Evolutionary conservation across 164 flowering plant genomes (phyloP).

Genomic region (Macadamia tetraphylla): DNA sequence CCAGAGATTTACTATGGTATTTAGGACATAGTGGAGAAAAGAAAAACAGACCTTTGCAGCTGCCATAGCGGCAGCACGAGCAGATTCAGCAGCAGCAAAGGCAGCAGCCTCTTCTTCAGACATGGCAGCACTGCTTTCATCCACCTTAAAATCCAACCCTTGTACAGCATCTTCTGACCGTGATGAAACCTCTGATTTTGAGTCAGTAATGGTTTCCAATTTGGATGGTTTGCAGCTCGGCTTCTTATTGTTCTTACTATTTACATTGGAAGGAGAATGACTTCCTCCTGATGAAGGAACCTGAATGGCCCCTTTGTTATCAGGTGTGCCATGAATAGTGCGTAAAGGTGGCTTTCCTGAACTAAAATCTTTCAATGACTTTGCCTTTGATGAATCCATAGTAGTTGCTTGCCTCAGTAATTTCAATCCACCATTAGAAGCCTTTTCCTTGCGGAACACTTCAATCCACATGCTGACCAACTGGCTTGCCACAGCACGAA

Average conservation of each 20-base stretch:
- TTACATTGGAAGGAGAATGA: conserved; percentile 29
- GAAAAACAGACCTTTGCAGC: conserved; percentile 85
- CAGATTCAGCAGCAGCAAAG: conserved; percentile 88
- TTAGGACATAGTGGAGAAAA: not conserved
- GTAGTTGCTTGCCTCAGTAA: conserved; percentile 45
- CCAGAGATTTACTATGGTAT: not conserved
- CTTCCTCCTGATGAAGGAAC: conserved; percentile 33
- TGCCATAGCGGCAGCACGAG: conserved; percentile 82
- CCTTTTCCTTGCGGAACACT: conserved; percentile 91
- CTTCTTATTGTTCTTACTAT: conserved; percentile 42
- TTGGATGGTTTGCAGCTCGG: conserved; percentile 33
- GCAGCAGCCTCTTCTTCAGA: conserved; percentile 92
- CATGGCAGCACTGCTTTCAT: conserved; percentile 30
- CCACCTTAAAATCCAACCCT: conserved; percentile 37
- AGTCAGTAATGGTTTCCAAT: conserved; percentile 28
- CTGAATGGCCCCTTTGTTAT: conserved; percentile 28
- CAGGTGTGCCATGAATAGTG: conserved; percentile 25
- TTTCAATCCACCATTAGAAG: conserved; percentile 60
- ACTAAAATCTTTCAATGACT: conserved; percentile 31
- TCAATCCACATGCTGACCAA: conserved; percentile 90
- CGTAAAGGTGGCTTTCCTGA: conserved; percentile 59
- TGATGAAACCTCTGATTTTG: conserved; percentile 41
- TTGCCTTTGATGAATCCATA: conserved; percentile 53
- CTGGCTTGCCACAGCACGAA: conserved; percentile 96
- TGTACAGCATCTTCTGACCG: conserved; percentile 29